Percentiles rank a stretch among this genome's conserved stretches.
Evolutionary conservation across 805 yeast species (phyloP).

Genomic region (Wilhelminamyces savonicus): DNA sequence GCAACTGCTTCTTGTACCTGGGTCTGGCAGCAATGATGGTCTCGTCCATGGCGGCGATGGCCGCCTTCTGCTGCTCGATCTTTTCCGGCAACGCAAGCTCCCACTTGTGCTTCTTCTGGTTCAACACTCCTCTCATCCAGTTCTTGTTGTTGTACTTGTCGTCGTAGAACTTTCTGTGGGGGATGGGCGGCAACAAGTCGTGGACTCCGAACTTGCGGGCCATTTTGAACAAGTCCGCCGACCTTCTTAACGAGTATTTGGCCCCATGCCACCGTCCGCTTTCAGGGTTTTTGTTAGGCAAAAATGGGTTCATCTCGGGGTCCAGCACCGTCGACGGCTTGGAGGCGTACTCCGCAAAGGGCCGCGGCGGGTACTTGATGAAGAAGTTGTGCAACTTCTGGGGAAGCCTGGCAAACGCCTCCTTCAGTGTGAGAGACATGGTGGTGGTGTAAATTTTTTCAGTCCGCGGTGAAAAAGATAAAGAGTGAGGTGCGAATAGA

Average conservation of each 20-base stretch:
- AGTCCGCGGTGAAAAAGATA: too few relatives aligned
- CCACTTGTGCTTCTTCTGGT: conserved; percentile 77
- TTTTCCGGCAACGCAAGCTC: conserved; percentile 62
- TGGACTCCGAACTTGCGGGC: conserved; percentile 78
- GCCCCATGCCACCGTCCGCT: conserved; percentile 77
- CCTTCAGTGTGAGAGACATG: conserved; percentile 27
- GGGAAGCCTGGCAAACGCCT: conserved; percentile 61
- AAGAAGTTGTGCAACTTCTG: conserved; percentile 65
- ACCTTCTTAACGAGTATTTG: conserved; percentile 71
- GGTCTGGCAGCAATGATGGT: conserved; percentile 58
- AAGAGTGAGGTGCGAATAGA: too few relatives aligned
- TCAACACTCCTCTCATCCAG: conserved; percentile 68
- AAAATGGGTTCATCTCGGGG: conserved; percentile 75
- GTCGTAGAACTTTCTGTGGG: conserved; percentile 66
- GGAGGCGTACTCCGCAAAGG: conserved; percentile 59
- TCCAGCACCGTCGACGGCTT: conserved; percentile 63
- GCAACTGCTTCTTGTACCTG: conserved; percentile 32
- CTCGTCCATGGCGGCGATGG: conserved; percentile 60
- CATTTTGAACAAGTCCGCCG: conserved; percentile 74
- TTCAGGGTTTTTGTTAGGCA: conserved; percentile 77
- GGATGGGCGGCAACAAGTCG: conserved; percentile 65
- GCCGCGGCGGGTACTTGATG: conserved; percentile 77
- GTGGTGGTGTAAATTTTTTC: not conserved
- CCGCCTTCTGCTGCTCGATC: conserved; percentile 55
- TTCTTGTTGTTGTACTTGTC: conserved; percentile 68